Base-by-base conservation (phyloP, 495 filamentous ascomycete genomes). In the Penicillium tannophilum region DNA sequence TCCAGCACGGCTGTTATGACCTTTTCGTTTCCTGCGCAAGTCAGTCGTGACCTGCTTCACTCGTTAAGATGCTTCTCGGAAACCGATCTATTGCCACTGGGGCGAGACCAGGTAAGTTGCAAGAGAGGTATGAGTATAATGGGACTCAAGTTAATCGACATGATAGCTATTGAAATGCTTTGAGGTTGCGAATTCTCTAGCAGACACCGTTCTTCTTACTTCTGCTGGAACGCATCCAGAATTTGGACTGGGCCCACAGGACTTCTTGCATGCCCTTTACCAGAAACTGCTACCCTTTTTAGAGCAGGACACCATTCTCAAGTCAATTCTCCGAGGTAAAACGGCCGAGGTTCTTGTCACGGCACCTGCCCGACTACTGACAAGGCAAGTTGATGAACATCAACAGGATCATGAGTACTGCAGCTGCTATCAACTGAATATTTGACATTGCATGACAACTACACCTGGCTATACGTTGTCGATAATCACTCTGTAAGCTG, bases 1-100 rank as follows among this genome's bases (percentile, higher is more conserved):
- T 79, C 82, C 2, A 61, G 69, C 30, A 82, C 88, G 53, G 73
- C 76, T 19, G 79, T 82, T n/a, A 82, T 91, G 81, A 86, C 81
- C 0, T 87, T 92, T 65, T 80, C 80, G 35, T 90, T 86, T 60
- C 89, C 89, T 2, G 81, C 89, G 24, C 84, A 88, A 54, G 85
- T 91, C 48, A 80, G 88, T 24, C 80, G 85, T 39, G 87, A 91
- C 62, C 73, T 94, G 7, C 73, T 92, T 23, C 77, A 81, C 36
- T 58, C 69, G 1, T 53, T 74, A 30, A 62, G 59, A 14, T 52
- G 51, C 0, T 72, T 72, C 20, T 60, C 65, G 3, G 58, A 72
- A 16, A 49, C 59, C 0, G 71, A 74, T 49, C 58, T 74, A 51
- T 47, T 74, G 4, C 71, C 71, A 4, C 33, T 74, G 41, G 71